Conservation (phyloP, 140 eudicot genomes). For the Flaveria floridana region DNA sequence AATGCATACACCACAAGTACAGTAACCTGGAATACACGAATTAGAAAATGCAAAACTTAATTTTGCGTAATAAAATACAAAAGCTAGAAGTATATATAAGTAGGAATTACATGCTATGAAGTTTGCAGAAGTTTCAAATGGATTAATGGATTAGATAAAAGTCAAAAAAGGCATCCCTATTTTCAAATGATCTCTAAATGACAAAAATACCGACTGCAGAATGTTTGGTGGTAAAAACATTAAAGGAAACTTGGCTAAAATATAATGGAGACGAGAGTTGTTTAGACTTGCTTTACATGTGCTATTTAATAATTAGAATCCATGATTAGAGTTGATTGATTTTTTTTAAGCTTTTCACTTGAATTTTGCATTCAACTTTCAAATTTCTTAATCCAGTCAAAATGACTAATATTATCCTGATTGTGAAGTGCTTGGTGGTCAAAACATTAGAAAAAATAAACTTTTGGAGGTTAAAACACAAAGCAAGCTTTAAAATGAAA, state of each 20-base stretch:
- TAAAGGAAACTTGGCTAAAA: not conserved
- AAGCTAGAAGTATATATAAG: slow-evolving; percentile 17
- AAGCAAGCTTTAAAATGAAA: not conserved
- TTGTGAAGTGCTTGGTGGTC: not conserved
- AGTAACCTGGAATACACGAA: slow-evolving; percentile 61
- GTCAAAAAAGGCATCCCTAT: slow-evolving; percentile 13
- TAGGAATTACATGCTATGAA: slow-evolving; percentile 1
- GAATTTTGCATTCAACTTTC: slow-evolving; percentile 1
- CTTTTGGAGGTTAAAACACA: not conserved
- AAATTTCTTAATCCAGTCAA: not conserved
- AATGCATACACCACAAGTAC: slow-evolving; percentile 80
- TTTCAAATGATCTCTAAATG: not conserved
- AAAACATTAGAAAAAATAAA: not conserved
- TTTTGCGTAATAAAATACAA: slow-evolving; percentile 7
- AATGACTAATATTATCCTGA: not conserved
- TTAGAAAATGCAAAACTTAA: slow-evolving; percentile 8
- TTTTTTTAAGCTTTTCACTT: not conserved
- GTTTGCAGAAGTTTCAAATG: slow-evolving; percentile 6
- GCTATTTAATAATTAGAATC: not conserved
- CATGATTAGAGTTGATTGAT: not conserved
- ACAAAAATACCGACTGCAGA: not conserved
- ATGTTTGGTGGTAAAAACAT: not conserved
- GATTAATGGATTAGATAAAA: slow-evolving; percentile 2
- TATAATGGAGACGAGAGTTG: not conserved
- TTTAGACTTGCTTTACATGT: not conserved